Percentiles rank a stretch among this genome's conserved stretches.
phyloP scores from a whole-genome alignment of 2,329 filamentous ascomycete species.

The Aspergillus brunneoviolaceus region DNA sequence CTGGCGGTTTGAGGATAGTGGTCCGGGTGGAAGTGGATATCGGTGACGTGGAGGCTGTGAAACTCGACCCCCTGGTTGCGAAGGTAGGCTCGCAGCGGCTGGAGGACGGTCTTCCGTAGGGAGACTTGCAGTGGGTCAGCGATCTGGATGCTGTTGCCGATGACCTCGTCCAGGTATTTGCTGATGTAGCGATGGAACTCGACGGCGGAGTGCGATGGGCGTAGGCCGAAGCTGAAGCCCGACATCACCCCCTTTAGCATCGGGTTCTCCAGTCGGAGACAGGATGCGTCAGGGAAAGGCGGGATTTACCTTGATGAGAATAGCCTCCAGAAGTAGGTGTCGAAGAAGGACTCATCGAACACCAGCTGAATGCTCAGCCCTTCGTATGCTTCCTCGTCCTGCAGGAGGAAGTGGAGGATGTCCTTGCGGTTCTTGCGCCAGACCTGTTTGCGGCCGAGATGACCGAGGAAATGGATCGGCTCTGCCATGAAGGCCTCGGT shows the following conservation, averaged over 20 bases:
- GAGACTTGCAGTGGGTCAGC: background rate
- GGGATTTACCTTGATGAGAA: slow-evolving; percentile 1
- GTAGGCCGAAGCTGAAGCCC: background rate
- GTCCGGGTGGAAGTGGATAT: background rate
- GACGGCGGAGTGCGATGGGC: background rate
- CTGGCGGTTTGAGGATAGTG: background rate
- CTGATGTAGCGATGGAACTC: slow-evolving; percentile 2
- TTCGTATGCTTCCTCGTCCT: background rate
- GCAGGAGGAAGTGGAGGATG: background rate
- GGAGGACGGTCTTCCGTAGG: background rate
- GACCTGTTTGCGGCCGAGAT: background rate
- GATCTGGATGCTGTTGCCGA: background rate
- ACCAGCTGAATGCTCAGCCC: background rate
- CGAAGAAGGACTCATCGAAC: background rate
- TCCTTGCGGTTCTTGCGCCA: background rate
- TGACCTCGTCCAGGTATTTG: slow-evolving; percentile 1
- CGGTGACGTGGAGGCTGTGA: background rate
- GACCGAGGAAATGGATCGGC: background rate
- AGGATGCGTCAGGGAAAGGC: background rate
- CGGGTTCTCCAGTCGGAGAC: background rate
- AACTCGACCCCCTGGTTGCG: background rate
- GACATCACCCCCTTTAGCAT: background rate
- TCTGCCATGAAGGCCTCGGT: background rate
- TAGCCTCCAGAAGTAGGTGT: background rate
- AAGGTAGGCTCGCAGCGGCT: background rate